Conservation (phyloP, 768 basidiomycete species). For the Kwoniella sp. region DNA sequence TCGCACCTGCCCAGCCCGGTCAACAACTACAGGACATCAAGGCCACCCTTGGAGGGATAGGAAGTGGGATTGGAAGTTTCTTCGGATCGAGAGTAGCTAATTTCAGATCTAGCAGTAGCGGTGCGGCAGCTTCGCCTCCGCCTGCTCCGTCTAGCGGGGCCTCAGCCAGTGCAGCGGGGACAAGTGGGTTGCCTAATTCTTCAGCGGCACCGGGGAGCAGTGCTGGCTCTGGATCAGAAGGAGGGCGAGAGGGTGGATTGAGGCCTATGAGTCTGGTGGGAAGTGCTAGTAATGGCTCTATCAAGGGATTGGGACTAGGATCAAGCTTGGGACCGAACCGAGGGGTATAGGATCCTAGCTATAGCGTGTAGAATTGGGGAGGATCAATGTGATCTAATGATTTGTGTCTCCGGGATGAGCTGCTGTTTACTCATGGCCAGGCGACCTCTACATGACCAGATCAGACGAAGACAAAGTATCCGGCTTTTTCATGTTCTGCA, state of each 20-base stretch:
- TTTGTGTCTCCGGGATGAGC: too few species aligned
- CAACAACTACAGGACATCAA: slow-evolving; percentile 43
- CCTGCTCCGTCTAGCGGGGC: neutral
- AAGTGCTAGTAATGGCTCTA: slow-evolving; percentile 7
- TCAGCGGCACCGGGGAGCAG: neutral
- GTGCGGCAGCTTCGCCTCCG: neutral
- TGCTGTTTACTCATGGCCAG: too few species aligned
- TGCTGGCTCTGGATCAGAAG: neutral
- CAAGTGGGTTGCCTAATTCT: neutral
- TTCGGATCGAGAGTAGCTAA: slow-evolving; percentile 46
- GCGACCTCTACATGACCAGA: too few species aligned
- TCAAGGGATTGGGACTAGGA: slow-evolving; percentile 4
- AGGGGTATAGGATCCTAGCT: neutral
- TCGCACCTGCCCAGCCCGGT: neutral
- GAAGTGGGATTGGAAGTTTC: slow-evolving; percentile 51
- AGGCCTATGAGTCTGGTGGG: slow-evolving; percentile 45
- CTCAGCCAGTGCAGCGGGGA: neutral
- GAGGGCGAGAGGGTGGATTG: slow-evolving; percentile 29
- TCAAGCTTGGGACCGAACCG: neutral
- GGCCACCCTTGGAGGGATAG: slow-evolving; percentile 51
- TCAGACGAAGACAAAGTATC: too few species aligned
- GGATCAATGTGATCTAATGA: too few species aligned
- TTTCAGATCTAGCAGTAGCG: slow-evolving; percentile 21
- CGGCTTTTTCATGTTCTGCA: too few species aligned
- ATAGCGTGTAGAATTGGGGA: too few species aligned